Base-by-base conservation (phyloP, 2,329 filamentous ascomycete genomes). In the Berkeleyomyces rouxiae region DNA sequence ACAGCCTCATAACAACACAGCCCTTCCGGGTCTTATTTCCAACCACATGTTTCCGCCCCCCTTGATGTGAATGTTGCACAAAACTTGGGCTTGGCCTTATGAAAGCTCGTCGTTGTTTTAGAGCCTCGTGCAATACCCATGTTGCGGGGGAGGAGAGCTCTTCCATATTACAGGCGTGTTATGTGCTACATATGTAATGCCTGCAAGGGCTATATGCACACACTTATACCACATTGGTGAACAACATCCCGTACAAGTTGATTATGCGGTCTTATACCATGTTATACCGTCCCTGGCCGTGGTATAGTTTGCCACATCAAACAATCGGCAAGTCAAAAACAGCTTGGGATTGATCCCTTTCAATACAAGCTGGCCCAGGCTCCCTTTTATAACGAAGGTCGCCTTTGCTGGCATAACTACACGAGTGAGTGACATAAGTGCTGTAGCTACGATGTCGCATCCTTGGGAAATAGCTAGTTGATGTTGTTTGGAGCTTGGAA, bases 41-140 rank as follows among this genome's bases (percentile, higher is more conserved):
- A 23, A 23, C 23, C 23, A 23, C 23, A 23, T 23, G 23, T 23
- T 23, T 23, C 23, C 23, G n/a, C 31, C 46, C 31, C 31, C 37
- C 13, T 39, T 10, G 37, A 13, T n/a, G 51, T 7, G 7, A 6
- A n/a, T 23, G 51, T 55, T 55, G 51, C 51, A 55, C 51, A 55
- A 55, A 55, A 55, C 51, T 36, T 13, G 39, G 51, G 33, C 3
- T 11, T 37, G n/a, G 33, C 13, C 13, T 55, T 55, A 55, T 55
- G 51, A 55, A 55, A 55, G 51, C 51, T 36, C 10, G 51, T 55
- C 51, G 51, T 55, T 55, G 51, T 36, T 55, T 55, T 55, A 55
- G 51, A 55, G 51, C 33, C 33, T 55, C 39, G 51, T 55, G 51
- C 51, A 55, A 13, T 16, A 55, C 51, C 51, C 51, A 13, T 16